phyloP scores from a whole-genome alignment of 2,329 filamentous ascomycete species.

The Trichoderma harzianum region DNA sequence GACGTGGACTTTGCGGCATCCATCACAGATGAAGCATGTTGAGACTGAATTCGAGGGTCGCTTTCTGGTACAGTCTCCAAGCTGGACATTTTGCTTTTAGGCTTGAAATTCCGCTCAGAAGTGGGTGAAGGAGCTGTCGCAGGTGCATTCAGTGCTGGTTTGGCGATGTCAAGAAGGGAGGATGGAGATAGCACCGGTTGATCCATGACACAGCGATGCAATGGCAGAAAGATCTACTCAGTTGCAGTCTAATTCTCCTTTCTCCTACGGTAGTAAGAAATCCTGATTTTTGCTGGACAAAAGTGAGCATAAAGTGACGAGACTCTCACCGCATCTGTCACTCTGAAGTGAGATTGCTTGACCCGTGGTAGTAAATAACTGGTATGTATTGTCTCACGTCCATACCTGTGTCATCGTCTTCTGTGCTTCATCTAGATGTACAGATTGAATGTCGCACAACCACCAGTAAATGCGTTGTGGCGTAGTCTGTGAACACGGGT shows the following conservation, averaged over 20 bases:
- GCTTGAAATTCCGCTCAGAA: slow-evolving; percentile 22
- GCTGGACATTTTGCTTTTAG: slow-evolving; percentile 21
- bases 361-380: neutral
- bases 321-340: neutral
- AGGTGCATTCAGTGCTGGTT: neutral
- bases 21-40: neutral
- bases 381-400: neutral
- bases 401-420: neutral
- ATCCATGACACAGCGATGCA: neutral
- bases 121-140: neutral
- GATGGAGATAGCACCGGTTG: neutral
- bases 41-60: slow-evolving; percentile 19
- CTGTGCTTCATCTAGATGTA: neutral
- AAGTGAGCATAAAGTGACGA: neutral
- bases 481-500: neutral
- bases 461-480: neutral
- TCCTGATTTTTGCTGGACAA: neutral
- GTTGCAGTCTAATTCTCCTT: neutral
- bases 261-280: neutral
- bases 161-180: neutral
- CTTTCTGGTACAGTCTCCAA: slow-evolving; percentile 33
- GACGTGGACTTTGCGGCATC: neutral
- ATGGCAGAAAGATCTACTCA: neutral
- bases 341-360: neutral
- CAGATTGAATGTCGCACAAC: neutral